phyloP scores from a whole-genome alignment of 345 rosid species.

The Eucalyptus erythrocorys region DNA sequence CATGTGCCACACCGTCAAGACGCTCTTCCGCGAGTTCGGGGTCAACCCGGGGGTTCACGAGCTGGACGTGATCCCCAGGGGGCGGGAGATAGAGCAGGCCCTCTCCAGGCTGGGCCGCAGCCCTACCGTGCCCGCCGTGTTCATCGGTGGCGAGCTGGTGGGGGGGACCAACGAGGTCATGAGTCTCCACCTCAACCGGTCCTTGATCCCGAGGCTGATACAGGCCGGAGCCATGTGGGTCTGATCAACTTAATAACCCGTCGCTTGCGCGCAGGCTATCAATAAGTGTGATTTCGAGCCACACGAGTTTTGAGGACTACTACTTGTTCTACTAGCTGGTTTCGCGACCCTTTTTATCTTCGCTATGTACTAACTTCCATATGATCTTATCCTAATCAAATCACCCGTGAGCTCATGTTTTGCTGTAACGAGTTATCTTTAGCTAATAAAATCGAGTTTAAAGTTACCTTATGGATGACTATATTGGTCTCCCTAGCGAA shows the following conservation, averaged over 20 bases:
- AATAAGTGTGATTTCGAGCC: neutral
- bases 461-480: neutral
- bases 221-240: slow-evolving; percentile 86
- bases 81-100: slow-evolving; percentile 71
- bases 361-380: neutral
- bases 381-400: neutral
- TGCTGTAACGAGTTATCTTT: neutral
- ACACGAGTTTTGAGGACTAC: neutral
- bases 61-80: slow-evolving; percentile 57
- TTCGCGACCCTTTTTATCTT: neutral
- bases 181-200: slow-evolving; percentile 75
- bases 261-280: neutral
- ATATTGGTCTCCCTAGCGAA: neutral
- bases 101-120: slow-evolving; percentile 58
- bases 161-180: slow-evolving; percentile 85
- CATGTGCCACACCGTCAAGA: slow-evolving; percentile 78
- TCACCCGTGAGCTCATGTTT: neutral
- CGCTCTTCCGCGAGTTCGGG: slow-evolving; percentile 59
- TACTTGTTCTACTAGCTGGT: neutral
- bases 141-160: slow-evolving; percentile 72
- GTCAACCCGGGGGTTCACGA: slow-evolving; percentile 62
- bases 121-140: slow-evolving; percentile 59
- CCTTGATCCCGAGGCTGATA: slow-evolving; percentile 71
- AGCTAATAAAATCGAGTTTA: neutral
- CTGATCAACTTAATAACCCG: neutral